Base-by-base conservation (phyloP, 345 rosid genomes). In the Moringa oleifera region DNA sequence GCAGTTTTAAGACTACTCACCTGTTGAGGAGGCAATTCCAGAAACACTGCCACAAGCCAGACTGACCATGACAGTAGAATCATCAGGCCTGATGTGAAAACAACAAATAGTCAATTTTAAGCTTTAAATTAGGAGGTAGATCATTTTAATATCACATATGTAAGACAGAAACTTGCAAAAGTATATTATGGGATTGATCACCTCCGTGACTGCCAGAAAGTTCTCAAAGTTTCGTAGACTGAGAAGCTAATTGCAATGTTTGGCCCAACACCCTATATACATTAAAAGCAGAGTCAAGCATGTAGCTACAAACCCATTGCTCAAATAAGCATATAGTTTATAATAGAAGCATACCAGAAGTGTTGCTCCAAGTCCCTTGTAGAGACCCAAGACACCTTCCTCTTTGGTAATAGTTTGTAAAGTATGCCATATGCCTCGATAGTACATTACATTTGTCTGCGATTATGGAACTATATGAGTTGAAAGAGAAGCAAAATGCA, bases 11-110 rank as follows among this genome's bases (percentile, higher is more conserved):
- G 56, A 64, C 65, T 41, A 76, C 73, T 83, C 73, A 86, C 97
- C 97, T 62, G 99, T 94, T 58, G 99, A 90, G 45, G 99, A 86
- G n/a, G 87, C 99, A 73, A 94, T 80, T 72, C 99, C 97, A 45
- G 99, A 94, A 54, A 90, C 82, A 74, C 99, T 94, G 75, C 97
- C 99, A 73, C 96, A 94, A 28, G 95, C 90, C 62, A 94, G 80
- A 74, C 99, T 87, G 59, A 85, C 80, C 46, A 80, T 69, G 23
- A 79, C 67, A 28, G 83, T 65, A 61, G 97, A 79, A 84, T 94
- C 97, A 57, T 85, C 57, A 8, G 96, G 95, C 81, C 99, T 94
- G 76, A 65, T 19, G 21, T 24, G 55, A 64, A 51, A 45, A 57
- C 13, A 28, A 53, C 11, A 7, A 22, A 36, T 52, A 28, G 8